Evolutionary conservation across 768 basidiomycete species (phyloP).

Genomic region (Trametes elegans): DNA sequence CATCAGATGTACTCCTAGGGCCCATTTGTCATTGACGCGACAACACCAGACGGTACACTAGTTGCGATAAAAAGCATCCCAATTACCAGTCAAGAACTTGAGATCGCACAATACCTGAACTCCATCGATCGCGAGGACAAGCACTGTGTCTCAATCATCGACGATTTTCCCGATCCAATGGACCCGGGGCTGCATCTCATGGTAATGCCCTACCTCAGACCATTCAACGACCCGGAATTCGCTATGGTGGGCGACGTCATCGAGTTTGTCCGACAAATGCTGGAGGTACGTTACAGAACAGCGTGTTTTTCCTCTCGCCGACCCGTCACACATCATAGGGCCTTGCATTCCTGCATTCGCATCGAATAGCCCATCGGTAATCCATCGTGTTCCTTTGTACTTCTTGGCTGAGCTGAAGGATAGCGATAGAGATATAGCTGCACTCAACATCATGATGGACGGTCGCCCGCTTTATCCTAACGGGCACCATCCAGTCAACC

Average conservation of each 20-base stretch:
- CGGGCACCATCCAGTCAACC: conserved; percentile 26
- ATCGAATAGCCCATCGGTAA: conserved; percentile 21
- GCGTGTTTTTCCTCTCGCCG: no score
- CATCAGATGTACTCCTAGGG: background rate
- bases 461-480: conserved; percentile 16
- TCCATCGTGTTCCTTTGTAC: background rate
- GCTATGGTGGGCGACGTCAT: conserved; percentile 23
- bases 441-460: conserved; percentile 27
- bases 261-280: conserved; percentile 17
- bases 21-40: conserved; percentile 21
- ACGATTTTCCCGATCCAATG: conserved; percentile 21
- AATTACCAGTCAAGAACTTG: conserved; percentile 5
- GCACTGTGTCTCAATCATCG: conserved; percentile 26
- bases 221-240: conserved; percentile 28
- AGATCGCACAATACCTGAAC: conserved; percentile 8
- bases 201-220: conserved; percentile 29
- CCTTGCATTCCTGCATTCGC: conserved; percentile 16
- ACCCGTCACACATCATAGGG: conserved; percentile 2
- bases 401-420: background rate
- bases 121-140: conserved; percentile 13
- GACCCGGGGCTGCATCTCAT: conserved; percentile 7
- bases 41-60: background rate
- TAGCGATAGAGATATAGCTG: conserved; percentile 12
- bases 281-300: conserved; percentile 10
- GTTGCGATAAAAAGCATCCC: conserved; percentile 18